These are phyloP conservation scores for Hymenoscyphus infarciens DNA, from an alignment of 2,329 filamentous ascomycete genomes.

Conservation along the genomic window DNA sequence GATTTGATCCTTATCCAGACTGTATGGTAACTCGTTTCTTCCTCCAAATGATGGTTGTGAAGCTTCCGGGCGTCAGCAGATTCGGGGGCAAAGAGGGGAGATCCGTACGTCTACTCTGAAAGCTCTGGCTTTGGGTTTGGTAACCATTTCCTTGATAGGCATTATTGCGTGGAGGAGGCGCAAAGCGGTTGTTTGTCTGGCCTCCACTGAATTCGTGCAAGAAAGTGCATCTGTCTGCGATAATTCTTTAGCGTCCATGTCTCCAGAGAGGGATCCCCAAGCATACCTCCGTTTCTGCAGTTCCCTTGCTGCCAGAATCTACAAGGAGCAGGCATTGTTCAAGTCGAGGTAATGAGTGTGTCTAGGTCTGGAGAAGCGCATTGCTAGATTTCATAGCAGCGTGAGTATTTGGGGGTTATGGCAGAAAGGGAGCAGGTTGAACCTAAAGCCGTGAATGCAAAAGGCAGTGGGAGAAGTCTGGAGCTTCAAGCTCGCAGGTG, in stretches of 20 bases:
- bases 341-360: conserved; percentile 7
- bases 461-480: background rate
- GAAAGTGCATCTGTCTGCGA: conserved; percentile 10
- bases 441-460: background rate
- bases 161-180: conserved; percentile 22
- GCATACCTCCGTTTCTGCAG: conserved; percentile 48
- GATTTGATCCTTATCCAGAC: conserved; percentile 47
- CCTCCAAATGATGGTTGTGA: conserved; percentile 5
- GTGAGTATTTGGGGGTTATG: background rate
- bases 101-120: conserved; percentile 10
- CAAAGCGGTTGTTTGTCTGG: conserved; percentile 36
- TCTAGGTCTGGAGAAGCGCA: conserved; percentile 11
- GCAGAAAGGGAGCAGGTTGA: background rate
- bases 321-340: conserved; percentile 41
- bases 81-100: background rate
- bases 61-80: conserved; percentile 1
- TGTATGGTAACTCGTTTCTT: conserved; percentile 23
- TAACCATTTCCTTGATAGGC: conserved; percentile 19
- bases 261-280: background rate
- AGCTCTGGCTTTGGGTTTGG: background rate
- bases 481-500: background rate
- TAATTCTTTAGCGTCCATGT: conserved; percentile 7
- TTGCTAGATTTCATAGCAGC: conserved; percentile 9
- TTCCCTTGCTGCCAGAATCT: conserved; percentile 61
- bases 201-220: conserved; percentile 14